phyloP scores from a whole-genome alignment of 345 rosid species.

The Boechera retrofracta region DNA sequence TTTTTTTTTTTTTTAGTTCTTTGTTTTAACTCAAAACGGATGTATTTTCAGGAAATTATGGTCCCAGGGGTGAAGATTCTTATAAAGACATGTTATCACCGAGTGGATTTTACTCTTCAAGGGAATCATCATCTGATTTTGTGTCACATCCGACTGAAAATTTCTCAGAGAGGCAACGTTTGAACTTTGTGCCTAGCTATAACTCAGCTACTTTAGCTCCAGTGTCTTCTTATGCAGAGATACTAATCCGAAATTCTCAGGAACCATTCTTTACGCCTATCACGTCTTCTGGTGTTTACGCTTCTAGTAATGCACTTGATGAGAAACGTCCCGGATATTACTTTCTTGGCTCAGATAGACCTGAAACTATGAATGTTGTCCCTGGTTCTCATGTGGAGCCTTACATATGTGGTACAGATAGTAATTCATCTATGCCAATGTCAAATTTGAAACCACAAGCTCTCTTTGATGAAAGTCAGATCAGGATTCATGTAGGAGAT shows the following conservation, averaged over 20 bases:
- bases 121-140: constrained; percentile 47
- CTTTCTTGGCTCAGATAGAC: constrained; percentile 43
- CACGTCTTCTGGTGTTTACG: constrained; percentile 24
- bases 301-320: constrained; percentile 33
- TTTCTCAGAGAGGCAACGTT: constrained; percentile 47
- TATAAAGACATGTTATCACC: constrained; percentile 46
- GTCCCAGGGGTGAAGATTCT: constrained; percentile 44
- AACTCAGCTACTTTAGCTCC: constrained; percentile 45
- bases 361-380: constrained; percentile 38
- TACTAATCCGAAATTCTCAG: constrained; percentile 45
- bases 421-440: constrained; percentile 47
- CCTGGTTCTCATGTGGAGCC: constrained; percentile 40
- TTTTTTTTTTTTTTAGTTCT: neutral
- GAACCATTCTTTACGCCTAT: constrained; percentile 43
- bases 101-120: constrained; percentile 39
- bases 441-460: constrained; percentile 41
- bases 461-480: constrained; percentile 48
- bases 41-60: constrained; percentile 49
- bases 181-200: constrained; percentile 37
- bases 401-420: constrained; percentile 11
- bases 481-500: constrained; percentile 46
- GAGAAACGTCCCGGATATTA: constrained; percentile 23
- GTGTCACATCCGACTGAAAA: constrained; percentile 38
- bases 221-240: constrained; percentile 44
- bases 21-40: neutral